phyloP scores from a whole-genome alignment of 352 stramenopile genomes.

The Chrysophaeum taylorii region DNA sequence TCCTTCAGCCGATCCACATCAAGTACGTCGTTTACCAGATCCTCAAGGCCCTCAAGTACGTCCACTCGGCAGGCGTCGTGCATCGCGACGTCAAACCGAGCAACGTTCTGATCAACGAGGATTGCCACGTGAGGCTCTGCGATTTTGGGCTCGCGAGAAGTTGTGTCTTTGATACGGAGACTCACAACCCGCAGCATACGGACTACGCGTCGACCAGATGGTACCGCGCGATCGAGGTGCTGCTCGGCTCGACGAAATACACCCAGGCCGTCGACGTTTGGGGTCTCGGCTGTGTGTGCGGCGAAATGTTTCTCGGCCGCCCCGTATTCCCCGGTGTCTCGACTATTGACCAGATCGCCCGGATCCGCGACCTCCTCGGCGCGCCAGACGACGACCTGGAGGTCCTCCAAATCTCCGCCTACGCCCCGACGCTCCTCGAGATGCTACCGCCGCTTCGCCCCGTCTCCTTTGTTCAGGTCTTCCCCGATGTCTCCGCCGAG shows the following conservation, averaged over 20 bases:
- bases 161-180: background rate
- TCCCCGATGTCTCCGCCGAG: slow-evolving; percentile 10
- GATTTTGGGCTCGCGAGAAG: background rate
- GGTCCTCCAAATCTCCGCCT: background rate
- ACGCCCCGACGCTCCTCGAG: slow-evolving; percentile 16
- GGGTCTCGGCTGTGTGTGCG: slow-evolving; percentile 20
- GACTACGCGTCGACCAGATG: slow-evolving; percentile 9
- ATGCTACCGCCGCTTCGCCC: slow-evolving; percentile 14
- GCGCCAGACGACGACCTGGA: background rate
- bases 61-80: slow-evolving; percentile 49
- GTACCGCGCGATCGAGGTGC: slow-evolving; percentile 16
- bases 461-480: slow-evolving; percentile 6
- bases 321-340: slow-evolving; percentile 17
- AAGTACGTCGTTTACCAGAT: slow-evolving; percentile 68
- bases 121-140: slow-evolving; percentile 5
- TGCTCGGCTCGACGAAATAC: slow-evolving; percentile 14
- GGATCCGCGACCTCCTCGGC: slow-evolving; percentile 19
- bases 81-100: slow-evolving; percentile 59
- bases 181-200: background rate
- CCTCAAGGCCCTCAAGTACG: slow-evolving; percentile 39
- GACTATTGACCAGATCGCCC: slow-evolving; percentile 10
- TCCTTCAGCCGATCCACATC: slow-evolving; percentile 29
- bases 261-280: slow-evolving; percentile 17
- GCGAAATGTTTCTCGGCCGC: slow-evolving; percentile 15
- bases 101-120: background rate